These are phyloP conservation scores for Calophaca sinica DNA, from an alignment of 306 rosid genomes.

Conservation along the genomic window DNA sequence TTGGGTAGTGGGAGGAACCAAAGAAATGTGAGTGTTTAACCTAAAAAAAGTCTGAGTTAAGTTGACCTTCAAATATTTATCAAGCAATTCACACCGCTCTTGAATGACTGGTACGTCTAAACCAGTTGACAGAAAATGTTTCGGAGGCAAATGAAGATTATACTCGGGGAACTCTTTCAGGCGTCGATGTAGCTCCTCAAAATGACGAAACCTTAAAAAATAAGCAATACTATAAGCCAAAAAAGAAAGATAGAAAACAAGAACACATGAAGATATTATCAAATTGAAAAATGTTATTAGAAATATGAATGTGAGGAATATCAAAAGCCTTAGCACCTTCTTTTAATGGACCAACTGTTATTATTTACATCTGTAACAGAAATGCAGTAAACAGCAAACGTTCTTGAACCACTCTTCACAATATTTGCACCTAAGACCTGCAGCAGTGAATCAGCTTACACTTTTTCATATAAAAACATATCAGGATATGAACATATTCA, in stretches of 20 bases:
- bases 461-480: constrained; percentile 42
- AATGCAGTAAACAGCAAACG: constrained; percentile 95
- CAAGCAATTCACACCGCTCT: constrained; percentile 88
- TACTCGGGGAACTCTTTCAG: constrained; percentile 92
- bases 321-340: constrained; percentile 71
- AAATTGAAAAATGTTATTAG: constrained; percentile 27
- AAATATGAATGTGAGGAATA: constrained; percentile 33
- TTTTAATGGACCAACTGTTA: constrained; percentile 95
- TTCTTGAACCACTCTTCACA: constrained; percentile 92
- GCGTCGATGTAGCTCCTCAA: constrained; percentile 97
- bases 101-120: constrained; percentile 83
- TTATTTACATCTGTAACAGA: constrained; percentile 87
- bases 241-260: constrained; percentile 5
- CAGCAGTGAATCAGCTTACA: constrained; percentile 52
- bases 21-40: constrained; percentile 34
- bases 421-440: constrained; percentile 98
- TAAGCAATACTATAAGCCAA: constrained; percentile 21
- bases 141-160: constrained; percentile 95
- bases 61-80: constrained; percentile 84
- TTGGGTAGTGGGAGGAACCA: constrained; percentile 21
- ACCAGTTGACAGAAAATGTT: constrained; percentile 95
- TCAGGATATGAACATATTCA: constrained; percentile 32
- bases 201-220: constrained; percentile 87
- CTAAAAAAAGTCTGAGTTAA: constrained; percentile 31
- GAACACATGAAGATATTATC: constrained; percentile 22